phyloP scores from a whole-genome alignment of 2,329 filamentous ascomycete genomes.

The Podosphaera fusca region DNA sequence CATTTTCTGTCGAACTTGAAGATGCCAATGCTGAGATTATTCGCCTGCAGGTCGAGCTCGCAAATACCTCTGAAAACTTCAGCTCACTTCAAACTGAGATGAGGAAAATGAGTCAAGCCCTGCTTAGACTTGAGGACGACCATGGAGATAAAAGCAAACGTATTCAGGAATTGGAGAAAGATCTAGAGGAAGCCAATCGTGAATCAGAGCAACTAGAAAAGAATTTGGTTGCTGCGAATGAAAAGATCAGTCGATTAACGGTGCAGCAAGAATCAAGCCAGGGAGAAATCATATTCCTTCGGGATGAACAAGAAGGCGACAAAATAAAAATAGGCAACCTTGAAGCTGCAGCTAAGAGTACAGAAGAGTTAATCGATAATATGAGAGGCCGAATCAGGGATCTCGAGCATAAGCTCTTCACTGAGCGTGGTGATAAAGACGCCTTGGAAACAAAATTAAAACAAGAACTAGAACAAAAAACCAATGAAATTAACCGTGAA shows the following conservation, averaged over 20 bases:
- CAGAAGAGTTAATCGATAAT: constrained; percentile 60
- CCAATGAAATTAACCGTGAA: constrained; percentile 82
- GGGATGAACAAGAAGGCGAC: constrained; percentile 89
- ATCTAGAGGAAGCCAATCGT: constrained; percentile 61
- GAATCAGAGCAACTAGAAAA: constrained; percentile 74
- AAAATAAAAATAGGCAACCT: constrained; percentile 95
- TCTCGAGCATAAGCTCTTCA: constrained; percentile 49
- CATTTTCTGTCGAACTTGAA: constrained; percentile 48
- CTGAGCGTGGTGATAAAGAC: constrained; percentile 70
- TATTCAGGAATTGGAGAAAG: constrained; percentile 63
- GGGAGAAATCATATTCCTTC: constrained; percentile 78
- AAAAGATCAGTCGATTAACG: constrained; percentile 67
- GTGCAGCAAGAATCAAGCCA: constrained; percentile 87
- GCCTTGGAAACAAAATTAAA: constrained; percentile 73
- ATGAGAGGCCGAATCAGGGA: constrained; percentile 58
- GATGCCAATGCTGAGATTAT: constrained; percentile 48
- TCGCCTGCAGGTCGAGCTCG: constrained; percentile 46
- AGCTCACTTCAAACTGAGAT: constrained; percentile 83
- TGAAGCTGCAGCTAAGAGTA: constrained; percentile 57
- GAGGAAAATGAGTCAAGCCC: constrained; percentile 68
- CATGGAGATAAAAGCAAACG: constrained; percentile 55
- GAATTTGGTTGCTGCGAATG: constrained; percentile 61
- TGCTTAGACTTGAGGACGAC: constrained; percentile 75
- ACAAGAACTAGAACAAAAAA: constrained; percentile 78
- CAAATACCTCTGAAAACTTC: constrained; percentile 65